Evolutionary conservation across 108 stramenopile species (phyloP), one percentile per base, ranked within the genome.

Genomic region (Cyclotella kingstonii): DNA sequence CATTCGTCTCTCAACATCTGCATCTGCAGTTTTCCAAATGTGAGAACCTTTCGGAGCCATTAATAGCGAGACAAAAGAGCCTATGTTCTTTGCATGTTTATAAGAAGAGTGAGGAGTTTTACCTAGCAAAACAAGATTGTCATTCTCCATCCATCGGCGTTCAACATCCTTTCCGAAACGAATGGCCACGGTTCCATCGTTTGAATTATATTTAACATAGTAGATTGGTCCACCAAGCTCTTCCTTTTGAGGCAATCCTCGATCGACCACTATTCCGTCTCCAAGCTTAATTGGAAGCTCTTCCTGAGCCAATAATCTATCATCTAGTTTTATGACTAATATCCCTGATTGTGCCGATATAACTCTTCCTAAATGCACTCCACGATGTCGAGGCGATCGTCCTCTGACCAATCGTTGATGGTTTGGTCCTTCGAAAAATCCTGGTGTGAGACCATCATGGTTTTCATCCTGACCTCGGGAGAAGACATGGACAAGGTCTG

Each of bases 221-320:
- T 76, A 66, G 4, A 79, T 53, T 23, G 73, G 73, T 27, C 84
- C 84, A 25, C 89, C 84, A 15, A 88, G 68, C 45, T 88, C 87
- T 65, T 76, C 67, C 33, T 82, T 77, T 70, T 85, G 76, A 15
- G 83, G 72, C 63, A 82, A 66, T 15, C 83, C 83, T 46, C 84
- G 54, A 79, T 90, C 89, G 35, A 90, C 63, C 7, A 90, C 89
- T 9, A 90, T 60, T n/a, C 89, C 89, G 68, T 86, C 89, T 5
- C 89, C 89, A 12, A 63, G 54, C 46, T 86, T 86, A 2, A 90
- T 52, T 22, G 69, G 64, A 14, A 23, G 14, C 1, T 33, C 57
- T 5, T 30, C 49, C 49, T 35, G 6, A n/a, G 10, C 39, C 8
- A 39, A 29, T 47, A 36, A 26, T 27, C 38, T 8, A 14, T 70